These are phyloP conservation scores for Tulasnella sp. DNA, from an alignment of 768 basidiomycete genomes.

Conservation along the genomic window DNA sequence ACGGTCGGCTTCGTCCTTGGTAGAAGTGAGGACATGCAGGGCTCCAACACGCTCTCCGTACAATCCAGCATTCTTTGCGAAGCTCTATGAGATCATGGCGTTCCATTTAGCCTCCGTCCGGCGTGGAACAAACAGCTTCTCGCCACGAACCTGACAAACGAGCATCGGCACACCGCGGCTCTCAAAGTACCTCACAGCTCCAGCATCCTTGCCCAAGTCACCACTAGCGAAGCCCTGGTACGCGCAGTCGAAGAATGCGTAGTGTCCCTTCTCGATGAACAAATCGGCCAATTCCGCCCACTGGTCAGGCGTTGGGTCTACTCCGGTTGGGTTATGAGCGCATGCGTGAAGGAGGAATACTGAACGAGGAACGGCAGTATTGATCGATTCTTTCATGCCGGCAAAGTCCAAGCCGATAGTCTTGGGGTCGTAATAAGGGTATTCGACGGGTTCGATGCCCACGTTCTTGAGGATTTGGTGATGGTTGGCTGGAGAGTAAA, in stretches of 20 bases:
- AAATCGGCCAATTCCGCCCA: conserved; percentile 72
- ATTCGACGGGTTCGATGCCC: conserved; percentile 75
- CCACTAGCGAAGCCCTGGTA: conserved; percentile 98
- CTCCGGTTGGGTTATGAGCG: conserved; percentile 95
- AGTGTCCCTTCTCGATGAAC: conserved; percentile 67
- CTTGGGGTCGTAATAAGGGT: conserved; percentile 89
- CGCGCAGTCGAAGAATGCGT: conserved; percentile 89
- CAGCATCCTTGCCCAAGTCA: conserved; percentile 82
- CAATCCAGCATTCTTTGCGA: conserved; percentile 93
- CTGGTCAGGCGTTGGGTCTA: conserved; percentile 83
- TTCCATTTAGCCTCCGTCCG: neutral
- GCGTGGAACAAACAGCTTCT: neutral
- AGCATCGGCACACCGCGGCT: conserved; percentile 64
- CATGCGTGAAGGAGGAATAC: conserved; percentile 89
- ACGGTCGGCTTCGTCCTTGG: conserved; percentile 56
- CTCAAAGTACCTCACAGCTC: conserved; percentile 83
- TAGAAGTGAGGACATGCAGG: conserved; percentile 68
- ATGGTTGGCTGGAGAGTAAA: conserved; percentile 58
- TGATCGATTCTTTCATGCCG: conserved; percentile 54
- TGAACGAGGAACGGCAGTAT: conserved; percentile 62
- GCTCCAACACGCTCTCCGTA: conserved; percentile 94
- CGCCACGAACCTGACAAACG: conserved; percentile 70
- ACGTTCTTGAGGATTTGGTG: conserved; percentile 85
- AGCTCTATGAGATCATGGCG: conserved; percentile 52
- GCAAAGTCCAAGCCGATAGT: conserved; percentile 80